Evolutionary conservation across 441 rosid genomes (phyloP), one percentile per base, ranked within the genome.

Genomic region (Pelargonium hybrid): DNA sequence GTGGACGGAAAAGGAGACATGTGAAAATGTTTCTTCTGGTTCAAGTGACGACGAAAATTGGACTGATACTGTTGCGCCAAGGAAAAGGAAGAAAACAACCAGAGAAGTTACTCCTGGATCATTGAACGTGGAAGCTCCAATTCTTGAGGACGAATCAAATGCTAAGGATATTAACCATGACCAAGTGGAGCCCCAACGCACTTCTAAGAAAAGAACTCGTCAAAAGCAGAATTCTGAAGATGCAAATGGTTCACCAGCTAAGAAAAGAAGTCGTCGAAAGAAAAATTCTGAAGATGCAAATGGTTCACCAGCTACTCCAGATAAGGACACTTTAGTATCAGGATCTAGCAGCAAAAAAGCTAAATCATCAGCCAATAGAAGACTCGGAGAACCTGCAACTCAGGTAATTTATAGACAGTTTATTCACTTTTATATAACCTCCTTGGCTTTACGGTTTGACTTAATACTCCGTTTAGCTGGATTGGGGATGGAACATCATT

Each of bases 31-130:
- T 75, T 69, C 89, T 14, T 73, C 90, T 1, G 83, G 83, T 64
- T 84, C 97, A 11, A 85, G 90, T 78, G 91, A 87, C 65, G 96
- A 88, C 83, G 92, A 89, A 70, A 89, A 86, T 70, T 90, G 86
- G 83, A 71, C 66, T 67, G 84, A 80, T 61, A 64, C 73, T 11
- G 75, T 69, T 74, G 67, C 70, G 8, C 75, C 84, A 74, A 78
- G 72, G 73, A 78, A 73, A 80, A 79, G 63, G 79, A 79, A 73
- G 78, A 80, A 74, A 67, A 68, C 71, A 62, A 68, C 74, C 11
- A 65, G 26, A 67, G 71, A 78, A 70, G 79, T 43, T 52, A 73
- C 71, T 63, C 68, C 57, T 0, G 78, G n/a, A 61, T 70, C 85
- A 29, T 74, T 52, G 45, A 80, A 86, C 72, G 89, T 83, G 75